Evolutionary conservation across 257 asterid genomes (phyloP), one percentile per base, ranked within the genome.

Genomic region (Jaltomata sinuosa): DNA sequence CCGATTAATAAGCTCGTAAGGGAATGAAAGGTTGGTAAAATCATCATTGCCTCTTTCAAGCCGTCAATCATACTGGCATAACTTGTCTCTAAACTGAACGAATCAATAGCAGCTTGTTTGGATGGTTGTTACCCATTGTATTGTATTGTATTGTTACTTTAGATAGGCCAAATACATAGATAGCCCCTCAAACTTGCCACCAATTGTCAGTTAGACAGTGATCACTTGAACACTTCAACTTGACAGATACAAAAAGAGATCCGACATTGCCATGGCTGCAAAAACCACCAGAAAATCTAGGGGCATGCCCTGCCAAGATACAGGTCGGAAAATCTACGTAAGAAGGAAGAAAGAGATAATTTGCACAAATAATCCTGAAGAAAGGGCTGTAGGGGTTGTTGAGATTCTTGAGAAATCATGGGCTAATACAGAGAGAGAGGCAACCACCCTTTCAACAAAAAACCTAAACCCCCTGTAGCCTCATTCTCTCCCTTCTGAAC

Each of bases 401-500:
- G 80, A 49, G 57, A 80, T 29, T 65, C 32, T 61, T 14, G 21
- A 18, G 80, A 84, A 87, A 82, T 74, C 86, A 83, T 59, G 3
- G 90, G 89, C 88, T 29, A 36, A 31, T 19, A n/a, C 88, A 86
- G 90, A 89, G 85, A n/a, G n/a, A 89, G 89, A 86, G 90, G 92
- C 91, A 92, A 92, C 92, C 89, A 82, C 92, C 92, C 92, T 86
- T 84, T 11, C 82, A 55, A 76, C n/a, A 80, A 83, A 69, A n/a
- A 31, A 87, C 84, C 15, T 34, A 10, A 55, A n/a, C n/a, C 29
- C 85, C 19, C 25, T 27, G 8, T 22, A 19, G 68, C 85, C 80
- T 83, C 69, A 45, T 83, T 34, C 25, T 27, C 12, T 65, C 49
- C 11, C 68, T 80, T 27, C 21, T 54, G 54, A 80, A n/a, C 19